Conservation (phyloP, 306 rosid genomes). For the Hippophae tibetana region DNA sequence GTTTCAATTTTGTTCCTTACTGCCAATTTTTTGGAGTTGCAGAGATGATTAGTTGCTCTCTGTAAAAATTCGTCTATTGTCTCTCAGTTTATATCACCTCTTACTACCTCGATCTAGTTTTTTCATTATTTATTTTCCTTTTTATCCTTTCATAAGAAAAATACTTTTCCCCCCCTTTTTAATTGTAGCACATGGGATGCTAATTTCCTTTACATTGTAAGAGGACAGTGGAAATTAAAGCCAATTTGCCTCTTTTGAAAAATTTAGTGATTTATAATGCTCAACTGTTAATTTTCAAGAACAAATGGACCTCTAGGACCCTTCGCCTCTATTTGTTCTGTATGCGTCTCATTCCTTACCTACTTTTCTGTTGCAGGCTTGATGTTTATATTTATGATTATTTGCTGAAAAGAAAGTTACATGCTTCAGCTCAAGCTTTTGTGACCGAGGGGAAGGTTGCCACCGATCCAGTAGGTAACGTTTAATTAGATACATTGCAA, state of each 20-base stretch:
- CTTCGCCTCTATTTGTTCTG: no score
- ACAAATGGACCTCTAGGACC: no score
- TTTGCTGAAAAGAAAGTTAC: constrained; percentile 82
- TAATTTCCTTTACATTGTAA: neutral
- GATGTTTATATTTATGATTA: constrained; percentile 94
- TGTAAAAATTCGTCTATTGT: no score
- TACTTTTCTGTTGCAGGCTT: constrained; percentile 45
- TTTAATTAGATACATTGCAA: neutral
- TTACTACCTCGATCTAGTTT: no score
- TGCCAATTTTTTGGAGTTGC: constrained; percentile 1
- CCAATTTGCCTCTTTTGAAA: no score
- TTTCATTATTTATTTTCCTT: no score
- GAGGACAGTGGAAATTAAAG: no score
- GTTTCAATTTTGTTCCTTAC: no score
- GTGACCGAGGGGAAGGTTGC: constrained; percentile 94
- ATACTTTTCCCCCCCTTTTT: neutral
- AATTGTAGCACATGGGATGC: neutral
- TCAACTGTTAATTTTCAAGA: no score
- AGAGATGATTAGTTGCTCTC: neutral
- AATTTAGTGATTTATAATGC: no score
- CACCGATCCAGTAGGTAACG: constrained; percentile 91
- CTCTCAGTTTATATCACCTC: no score
- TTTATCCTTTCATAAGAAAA: no score
- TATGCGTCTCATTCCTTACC: neutral
- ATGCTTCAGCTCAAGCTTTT: constrained; percentile 84